phyloP scores from a whole-genome alignment of 108 stramenopile genomes.

The Pseudonitzschia delicatissima region DNA sequence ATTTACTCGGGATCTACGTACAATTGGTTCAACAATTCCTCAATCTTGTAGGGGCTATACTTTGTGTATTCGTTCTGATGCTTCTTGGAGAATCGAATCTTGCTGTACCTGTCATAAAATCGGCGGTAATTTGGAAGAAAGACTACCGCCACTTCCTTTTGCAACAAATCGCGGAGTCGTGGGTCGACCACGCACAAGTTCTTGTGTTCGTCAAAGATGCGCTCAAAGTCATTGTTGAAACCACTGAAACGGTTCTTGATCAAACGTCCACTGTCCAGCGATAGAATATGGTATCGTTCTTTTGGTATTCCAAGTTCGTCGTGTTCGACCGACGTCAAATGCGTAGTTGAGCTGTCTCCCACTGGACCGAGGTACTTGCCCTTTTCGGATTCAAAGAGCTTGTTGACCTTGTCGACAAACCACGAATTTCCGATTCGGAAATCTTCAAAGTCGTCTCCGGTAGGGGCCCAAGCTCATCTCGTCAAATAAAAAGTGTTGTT shows the following conservation, averaged over 20 bases:
- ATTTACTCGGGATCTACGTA: constrained; percentile 43
- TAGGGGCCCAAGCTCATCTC: constrained; percentile 65
- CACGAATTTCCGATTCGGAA: constrained; percentile 69
- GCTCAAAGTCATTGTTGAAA: constrained; percentile 82
- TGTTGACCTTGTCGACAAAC: constrained; percentile 74
- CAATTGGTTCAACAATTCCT: constrained; percentile 38
- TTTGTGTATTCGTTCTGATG: constrained; percentile 82
- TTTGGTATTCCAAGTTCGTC: constrained; percentile 67
- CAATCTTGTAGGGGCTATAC: constrained; percentile 69
- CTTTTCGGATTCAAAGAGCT: constrained; percentile 73
- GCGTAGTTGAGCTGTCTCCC: constrained; percentile 72
- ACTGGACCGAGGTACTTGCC: constrained; percentile 64
- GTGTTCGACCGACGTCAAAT: constrained; percentile 70
- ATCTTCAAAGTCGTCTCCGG: constrained; percentile 23
- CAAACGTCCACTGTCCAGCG: constrained; percentile 75
- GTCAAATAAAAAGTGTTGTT: constrained; percentile 82
- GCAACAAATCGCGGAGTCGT: constrained; percentile 57
- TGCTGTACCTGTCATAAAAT: constrained; percentile 77
- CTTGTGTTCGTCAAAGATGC: constrained; percentile 62
- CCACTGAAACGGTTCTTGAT: constrained; percentile 82
- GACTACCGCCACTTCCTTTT: constrained; percentile 55
- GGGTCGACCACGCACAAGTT: constrained; percentile 67
- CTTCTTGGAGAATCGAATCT: constrained; percentile 84
- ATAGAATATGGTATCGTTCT: constrained; percentile 64
- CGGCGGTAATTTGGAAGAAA: constrained; percentile 68